Base-by-base conservation (phyloP, 345 rosid species). In the Luvunga scandens region DNA sequence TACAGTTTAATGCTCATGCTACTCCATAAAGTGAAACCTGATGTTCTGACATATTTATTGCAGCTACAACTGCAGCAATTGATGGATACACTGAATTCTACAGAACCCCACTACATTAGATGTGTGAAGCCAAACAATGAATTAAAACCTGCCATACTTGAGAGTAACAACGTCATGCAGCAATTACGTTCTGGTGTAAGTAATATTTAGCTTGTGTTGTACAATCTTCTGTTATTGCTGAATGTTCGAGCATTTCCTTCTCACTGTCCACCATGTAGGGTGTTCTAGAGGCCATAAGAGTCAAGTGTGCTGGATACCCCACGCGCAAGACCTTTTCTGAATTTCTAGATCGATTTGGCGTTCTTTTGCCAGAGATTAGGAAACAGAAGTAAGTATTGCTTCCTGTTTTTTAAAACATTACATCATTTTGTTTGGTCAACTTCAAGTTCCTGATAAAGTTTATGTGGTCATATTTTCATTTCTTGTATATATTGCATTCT, bases 121-220 rank as follows among this genome's bases (percentile, higher is more conserved):
- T 95, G 99, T 80, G 90, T 95, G 73, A 93, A 93, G 90, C 98
- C 98, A 76, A 95, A 95, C 76, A 85, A 80, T 83, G 79, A 79
- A 21, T 78, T 92, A 75, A 83, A 87, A 79, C 94, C 99, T 83
- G 79, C 77, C 57, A 62, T 90, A 82, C 92, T 92, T 83, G 88
- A 93, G 65, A 93, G 85, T 72, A 39, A 62, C 42, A 87, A 82
- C 85, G 91, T 93, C 80, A 77, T 90, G 88, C 99, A 91, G 81
- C 98, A 95, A 53, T 80, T 95, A 80, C 96, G 97, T 42, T 95
- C 94, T 76, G 96, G 98, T 81, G 99, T 92, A 79, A 91, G 98
- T 82, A 77, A 74, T 75, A 71, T 56, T 33, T 78, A 48, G 75
- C 42, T 59, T 50, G 34, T 31, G 25, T 42, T 77, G 16, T 31